Evolutionary conservation across 371 early-diverging fungal genomes (phyloP), one percentile per base, ranked within the genome.

Genomic region (Actinomortierella ambigua): DNA sequence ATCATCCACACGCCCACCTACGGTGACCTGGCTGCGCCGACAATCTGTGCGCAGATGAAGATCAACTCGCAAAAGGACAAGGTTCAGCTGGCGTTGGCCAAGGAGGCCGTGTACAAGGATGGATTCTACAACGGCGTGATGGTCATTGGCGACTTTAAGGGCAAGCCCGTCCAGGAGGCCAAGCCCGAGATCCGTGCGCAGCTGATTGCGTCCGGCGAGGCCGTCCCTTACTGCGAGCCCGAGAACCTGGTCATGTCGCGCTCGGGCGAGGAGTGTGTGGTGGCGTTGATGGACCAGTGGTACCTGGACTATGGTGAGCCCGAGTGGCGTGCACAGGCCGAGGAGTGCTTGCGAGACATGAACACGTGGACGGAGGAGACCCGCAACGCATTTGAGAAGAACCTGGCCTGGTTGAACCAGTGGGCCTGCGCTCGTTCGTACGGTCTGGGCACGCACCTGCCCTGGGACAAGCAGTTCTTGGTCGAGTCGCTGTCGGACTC

Each of bases 401-500:
- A 93, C 26, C 81, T 99, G 51, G 96, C 88, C 58, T 99, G 99
- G 99, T 87, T 99, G 62, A 86, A 93, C 80, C 90, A 99, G 79
- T 99, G 99, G 99, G 99, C 99, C 3, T 99, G 99, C 81, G 95
- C 96, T 41, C 87, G 99, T 63, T 89, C 92, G 55, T 99, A 95
- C 69, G 99, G 99, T 57, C 86, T 99, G 49, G 99, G 99, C 57
- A 92, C 94, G 63, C 89, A 87, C 58, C 79, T 99, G 59, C 99
- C 99, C 23, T 99, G 98, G 98, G 99, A 99, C 80, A 81, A 87
- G 27, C 84, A 92, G 76, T 98, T 90, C 82, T 83, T 99, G 73
- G 97, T 99, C 65, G 99, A 99, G 85, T 97, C 98, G 26, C 87
- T 99, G 39, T 95, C 96, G 46, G 99, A 99, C 79, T 99, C 99